These are phyloP conservation scores for Alternaria arborescens DNA, from an alignment of 2,329 filamentous ascomycete genomes.

Conservation along the genomic window DNA sequence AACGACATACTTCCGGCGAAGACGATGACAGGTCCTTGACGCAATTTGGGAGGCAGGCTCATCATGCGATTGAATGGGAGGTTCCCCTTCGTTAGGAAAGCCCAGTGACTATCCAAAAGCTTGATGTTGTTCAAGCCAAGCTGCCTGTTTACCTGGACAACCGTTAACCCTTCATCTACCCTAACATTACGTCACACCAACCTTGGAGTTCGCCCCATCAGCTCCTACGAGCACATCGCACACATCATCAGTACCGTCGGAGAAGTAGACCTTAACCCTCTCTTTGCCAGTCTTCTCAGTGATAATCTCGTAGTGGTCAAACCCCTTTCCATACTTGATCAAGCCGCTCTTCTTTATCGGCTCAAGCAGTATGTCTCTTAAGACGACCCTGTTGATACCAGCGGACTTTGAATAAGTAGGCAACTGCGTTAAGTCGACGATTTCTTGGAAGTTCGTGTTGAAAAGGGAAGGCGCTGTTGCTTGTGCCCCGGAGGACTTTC, in stretches of 20 bases:
- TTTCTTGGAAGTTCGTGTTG: constrained; percentile 1
- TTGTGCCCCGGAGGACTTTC: constrained; percentile 1
- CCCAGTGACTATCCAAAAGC: background rate
- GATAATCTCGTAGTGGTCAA: background rate
- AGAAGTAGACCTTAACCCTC: background rate
- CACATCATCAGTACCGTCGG: constrained; percentile 1
- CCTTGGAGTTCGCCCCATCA: constrained; percentile 8
- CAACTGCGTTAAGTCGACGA: background rate
- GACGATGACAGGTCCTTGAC: background rate
- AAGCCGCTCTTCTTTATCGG: background rate
- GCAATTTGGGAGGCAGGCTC: background rate
- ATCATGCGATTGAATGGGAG: background rate
- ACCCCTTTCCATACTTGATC: background rate
- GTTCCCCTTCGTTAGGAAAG: background rate
- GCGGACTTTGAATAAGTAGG: background rate
- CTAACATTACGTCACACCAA: background rate
- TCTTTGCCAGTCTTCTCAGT: background rate
- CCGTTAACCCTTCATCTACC: background rate
- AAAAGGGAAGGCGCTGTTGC: constrained; percentile 5
- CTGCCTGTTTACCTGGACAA: background rate
- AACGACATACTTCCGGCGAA: background rate
- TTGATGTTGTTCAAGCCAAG: background rate
- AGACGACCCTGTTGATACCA: background rate
- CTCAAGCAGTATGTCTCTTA: background rate
- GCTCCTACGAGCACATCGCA: constrained; percentile 6